Percentiles rank a stretch among this genome's conserved stretches.
Evolutionary conservation across 331 rosid genomes (phyloP).

Genomic region (Quercus phellos): DNA sequence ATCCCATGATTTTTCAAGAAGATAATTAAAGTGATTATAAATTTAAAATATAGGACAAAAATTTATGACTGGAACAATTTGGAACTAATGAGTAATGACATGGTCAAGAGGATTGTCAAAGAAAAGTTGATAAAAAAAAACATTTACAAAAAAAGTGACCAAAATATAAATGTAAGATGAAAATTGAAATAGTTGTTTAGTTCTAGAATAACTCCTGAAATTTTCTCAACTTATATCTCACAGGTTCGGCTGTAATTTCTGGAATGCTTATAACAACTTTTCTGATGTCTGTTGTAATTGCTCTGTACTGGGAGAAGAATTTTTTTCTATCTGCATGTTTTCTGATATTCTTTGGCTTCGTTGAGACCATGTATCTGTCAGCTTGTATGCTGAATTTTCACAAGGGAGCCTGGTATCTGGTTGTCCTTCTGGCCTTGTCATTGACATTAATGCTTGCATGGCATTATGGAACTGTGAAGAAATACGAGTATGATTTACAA

Average conservation of each 20-base stretch:
- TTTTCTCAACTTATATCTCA: neutral
- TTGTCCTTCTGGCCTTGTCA: slow-evolving; percentile 44
- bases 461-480: slow-evolving; percentile 80
- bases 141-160: too few species aligned
- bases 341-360: slow-evolving; percentile 49
- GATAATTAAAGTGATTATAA: neutral
- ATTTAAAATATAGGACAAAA: neutral
- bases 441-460: slow-evolving; percentile 69
- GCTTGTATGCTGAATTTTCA: slow-evolving; percentile 67
- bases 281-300: slow-evolving; percentile 70
- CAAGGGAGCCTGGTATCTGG: slow-evolving; percentile 73
- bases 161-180: too few species aligned
- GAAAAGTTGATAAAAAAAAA: too few species aligned
- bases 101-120: too few species aligned
- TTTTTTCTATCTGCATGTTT: slow-evolving; percentile 39
- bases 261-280: slow-evolving; percentile 79
- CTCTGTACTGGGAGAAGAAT: slow-evolving; percentile 71
- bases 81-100: too few species aligned
- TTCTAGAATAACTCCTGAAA: too few species aligned
- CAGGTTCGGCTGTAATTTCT: slow-evolving; percentile 64
- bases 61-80: too few species aligned
- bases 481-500: slow-evolving; percentile 62
- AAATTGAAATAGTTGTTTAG: too few species aligned
- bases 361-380: slow-evolving; percentile 59
- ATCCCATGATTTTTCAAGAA: neutral